phyloP scores from a whole-genome alignment of 306 rosid genomes.

The Myrica gale region DNA sequence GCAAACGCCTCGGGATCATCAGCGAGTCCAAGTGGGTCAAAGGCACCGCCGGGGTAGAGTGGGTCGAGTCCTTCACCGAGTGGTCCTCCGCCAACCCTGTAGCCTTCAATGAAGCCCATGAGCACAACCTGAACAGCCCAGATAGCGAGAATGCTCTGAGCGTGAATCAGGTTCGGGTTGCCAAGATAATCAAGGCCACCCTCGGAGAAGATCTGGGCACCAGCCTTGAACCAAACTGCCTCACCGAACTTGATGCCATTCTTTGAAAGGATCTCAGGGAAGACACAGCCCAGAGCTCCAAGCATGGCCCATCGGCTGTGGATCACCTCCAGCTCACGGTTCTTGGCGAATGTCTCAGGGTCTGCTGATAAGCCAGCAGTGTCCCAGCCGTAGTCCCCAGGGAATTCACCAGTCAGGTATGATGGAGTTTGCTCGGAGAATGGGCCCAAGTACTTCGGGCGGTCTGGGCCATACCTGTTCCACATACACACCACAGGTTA shows the following conservation, averaged over 20 bases:
- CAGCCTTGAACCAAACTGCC: slow-evolving; percentile 98
- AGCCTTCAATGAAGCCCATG: slow-evolving; percentile 91
- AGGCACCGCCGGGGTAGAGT: slow-evolving; percentile 91
- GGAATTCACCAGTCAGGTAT: slow-evolving; percentile 87
- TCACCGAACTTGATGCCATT: slow-evolving; percentile 91
- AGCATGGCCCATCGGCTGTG: slow-evolving; percentile 97
- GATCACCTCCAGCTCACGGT: slow-evolving; percentile 93
- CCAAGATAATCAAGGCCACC: slow-evolving; percentile 97
- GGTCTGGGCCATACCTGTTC: slow-evolving; percentile 93
- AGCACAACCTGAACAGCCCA: slow-evolving; percentile 94
- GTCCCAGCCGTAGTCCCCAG: slow-evolving; percentile 98
- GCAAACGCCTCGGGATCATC: slow-evolving; percentile 97
- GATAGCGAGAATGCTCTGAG: slow-evolving; percentile 96
- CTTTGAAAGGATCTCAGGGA: slow-evolving; percentile 80
- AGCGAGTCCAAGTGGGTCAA: slow-evolving; percentile 93
- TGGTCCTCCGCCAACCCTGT: slow-evolving; percentile 95
- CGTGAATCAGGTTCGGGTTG: slow-evolving; percentile 88
- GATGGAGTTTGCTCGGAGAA: slow-evolving; percentile 96
- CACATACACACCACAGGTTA: not conserved
- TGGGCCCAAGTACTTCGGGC: slow-evolving; percentile 96
- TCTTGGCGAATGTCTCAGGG: slow-evolving; percentile 88
- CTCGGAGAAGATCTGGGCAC: slow-evolving; percentile 87
- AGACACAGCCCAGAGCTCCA: slow-evolving; percentile 78
- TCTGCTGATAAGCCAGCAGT: slow-evolving; percentile 96
- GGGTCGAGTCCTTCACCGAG: slow-evolving; percentile 98